Conservation (phyloP, 768 basidiomycete genomes). For the Podaxis mareebaensis region DNA sequence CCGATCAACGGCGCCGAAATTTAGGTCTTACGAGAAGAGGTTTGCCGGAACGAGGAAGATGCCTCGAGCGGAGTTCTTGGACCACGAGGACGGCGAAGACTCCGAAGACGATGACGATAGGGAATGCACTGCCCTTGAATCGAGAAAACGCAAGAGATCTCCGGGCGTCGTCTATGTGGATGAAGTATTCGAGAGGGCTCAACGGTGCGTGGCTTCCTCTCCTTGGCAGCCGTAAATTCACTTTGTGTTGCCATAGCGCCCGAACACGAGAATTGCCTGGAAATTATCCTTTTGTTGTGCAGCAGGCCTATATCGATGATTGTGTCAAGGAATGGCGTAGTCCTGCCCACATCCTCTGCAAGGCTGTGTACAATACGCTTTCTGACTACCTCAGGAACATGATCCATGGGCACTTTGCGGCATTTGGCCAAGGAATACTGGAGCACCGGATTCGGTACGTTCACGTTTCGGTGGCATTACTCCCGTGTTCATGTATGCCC, state of each 20-base stretch:
- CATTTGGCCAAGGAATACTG: constrained; percentile 53
- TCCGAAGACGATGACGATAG: constrained; percentile 13
- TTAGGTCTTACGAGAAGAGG: constrained; percentile 15
- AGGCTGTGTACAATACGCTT: constrained; percentile 36
- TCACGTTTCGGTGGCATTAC: neutral
- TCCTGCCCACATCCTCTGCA: constrained; percentile 51
- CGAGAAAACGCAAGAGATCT: neutral
- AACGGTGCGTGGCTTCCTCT: constrained; percentile 6
- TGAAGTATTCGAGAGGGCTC: constrained; percentile 25
- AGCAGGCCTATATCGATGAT: constrained; percentile 45
- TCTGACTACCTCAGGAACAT: constrained; percentile 40
- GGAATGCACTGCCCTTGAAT: neutral
- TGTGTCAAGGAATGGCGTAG: constrained; percentile 48
- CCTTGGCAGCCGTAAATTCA: neutral
- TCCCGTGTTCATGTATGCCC: neutral
- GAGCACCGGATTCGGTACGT: constrained; percentile 46
- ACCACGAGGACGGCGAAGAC: constrained; percentile 23
- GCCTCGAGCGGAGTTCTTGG: constrained; percentile 9
- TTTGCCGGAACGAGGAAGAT: neutral
- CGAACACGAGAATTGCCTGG: constrained; percentile 72
- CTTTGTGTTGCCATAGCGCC: constrained; percentile 33
- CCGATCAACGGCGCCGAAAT: constrained; percentile 23
- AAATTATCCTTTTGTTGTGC: constrained; percentile 65
- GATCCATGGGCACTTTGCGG: constrained; percentile 48
- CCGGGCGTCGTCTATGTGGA: constrained; percentile 24